Base-by-base conservation (phyloP, 2,329 filamentous ascomycete species). In the Aureobasidium sp. region DNA sequence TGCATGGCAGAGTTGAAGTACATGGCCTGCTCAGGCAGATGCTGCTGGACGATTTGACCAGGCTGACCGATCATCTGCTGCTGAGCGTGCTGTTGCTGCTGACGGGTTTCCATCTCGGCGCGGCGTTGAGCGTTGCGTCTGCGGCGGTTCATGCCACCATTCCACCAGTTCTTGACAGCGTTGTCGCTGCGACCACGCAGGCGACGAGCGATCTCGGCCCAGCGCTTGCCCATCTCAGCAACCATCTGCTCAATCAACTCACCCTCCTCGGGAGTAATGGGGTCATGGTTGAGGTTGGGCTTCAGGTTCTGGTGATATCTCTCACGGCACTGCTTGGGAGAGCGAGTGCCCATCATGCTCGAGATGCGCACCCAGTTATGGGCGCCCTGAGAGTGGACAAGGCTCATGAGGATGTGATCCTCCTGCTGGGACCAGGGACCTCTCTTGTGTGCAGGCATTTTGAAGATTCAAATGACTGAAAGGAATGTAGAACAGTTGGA, bases 101-200 rank as follows among this genome's bases (percentile, higher is more conserved):
- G 63, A 48, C 70, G 71, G 36, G 70, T 66, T 37, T 71, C 69
- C 62, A 70, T 67, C 61, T 73, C 71, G 43, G 69, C 66, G 29
- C 72, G 71, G 53, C 72, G 71, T 46, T 70, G 69, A 24, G 63
- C 62, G 65, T 72, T 74, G 65, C 78, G 75, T 70, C 77, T 76
- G 70, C 88, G 82, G 70, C 92, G 85, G 77, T 96, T 96, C 82
- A 92, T 89, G 72, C 88, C 90, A 55, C 92, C 92, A 72, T 96
- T 96, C 90, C 90, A 96, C 91, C 92, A 97, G 75, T 97, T 97
- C 84, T 97, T 97, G 66, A 97, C 90, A 32, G 90, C 89, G 71
- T 97, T 97, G 78, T 97, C 92, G 74, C 92, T 96, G 71, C 92
- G 87, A 66, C 91, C 91, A 61, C 87, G 83, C 24, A 97, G 82